Percentiles rank a stretch among this genome's conserved stretches.
These are phyloP conservation scores for Limnomonas spitsbergensis DNA, from an alignment of 139 green algal species.

Conservation along the genomic window DNA sequence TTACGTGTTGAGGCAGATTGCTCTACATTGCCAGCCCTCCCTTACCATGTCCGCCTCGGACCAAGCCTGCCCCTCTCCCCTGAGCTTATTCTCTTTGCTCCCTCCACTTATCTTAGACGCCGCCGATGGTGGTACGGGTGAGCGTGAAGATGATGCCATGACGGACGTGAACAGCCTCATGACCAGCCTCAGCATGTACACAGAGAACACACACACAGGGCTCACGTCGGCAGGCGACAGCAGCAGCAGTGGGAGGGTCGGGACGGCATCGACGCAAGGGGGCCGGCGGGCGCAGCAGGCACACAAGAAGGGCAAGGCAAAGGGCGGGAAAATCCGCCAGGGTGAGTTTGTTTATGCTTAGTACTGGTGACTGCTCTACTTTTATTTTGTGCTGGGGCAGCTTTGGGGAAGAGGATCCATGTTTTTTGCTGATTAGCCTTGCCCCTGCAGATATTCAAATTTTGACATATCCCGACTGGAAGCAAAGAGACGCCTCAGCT, in stretches of 20 bases:
- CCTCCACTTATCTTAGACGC: too few relatives aligned
- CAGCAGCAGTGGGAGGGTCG: not conserved
- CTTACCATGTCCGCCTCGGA: too few relatives aligned
- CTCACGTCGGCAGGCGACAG: not conserved
- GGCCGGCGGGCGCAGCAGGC: not conserved
- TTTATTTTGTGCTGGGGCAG: not conserved
- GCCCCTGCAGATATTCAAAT: too few relatives aligned
- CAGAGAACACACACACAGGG: constrained; percentile 24
- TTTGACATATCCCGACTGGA: too few relatives aligned
- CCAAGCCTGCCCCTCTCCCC: too few relatives aligned
- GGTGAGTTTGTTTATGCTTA: not conserved
- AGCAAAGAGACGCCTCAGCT: not conserved
- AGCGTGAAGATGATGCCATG: constrained; percentile 11
- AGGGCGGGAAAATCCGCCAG: constrained; percentile 18
- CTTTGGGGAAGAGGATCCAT: not conserved
- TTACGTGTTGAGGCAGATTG: too few relatives aligned
- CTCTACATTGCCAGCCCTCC: too few relatives aligned
- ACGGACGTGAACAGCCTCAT: constrained; percentile 12
- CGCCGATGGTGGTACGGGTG: not conserved
- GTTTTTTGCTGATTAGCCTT: not conserved
- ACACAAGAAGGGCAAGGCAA: constrained; percentile 23
- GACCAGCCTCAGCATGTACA: constrained; percentile 17
- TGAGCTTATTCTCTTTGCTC: too few relatives aligned
- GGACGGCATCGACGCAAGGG: constrained; percentile 5
- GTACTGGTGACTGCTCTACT: not conserved